A percentile compares a stretch with the other conserved stretches of the same genome.
These are phyloP conservation scores for Geotrichum aggregatum DNA, from an alignment of 1,139 yeast species.

Conservation along the genomic window DNA sequence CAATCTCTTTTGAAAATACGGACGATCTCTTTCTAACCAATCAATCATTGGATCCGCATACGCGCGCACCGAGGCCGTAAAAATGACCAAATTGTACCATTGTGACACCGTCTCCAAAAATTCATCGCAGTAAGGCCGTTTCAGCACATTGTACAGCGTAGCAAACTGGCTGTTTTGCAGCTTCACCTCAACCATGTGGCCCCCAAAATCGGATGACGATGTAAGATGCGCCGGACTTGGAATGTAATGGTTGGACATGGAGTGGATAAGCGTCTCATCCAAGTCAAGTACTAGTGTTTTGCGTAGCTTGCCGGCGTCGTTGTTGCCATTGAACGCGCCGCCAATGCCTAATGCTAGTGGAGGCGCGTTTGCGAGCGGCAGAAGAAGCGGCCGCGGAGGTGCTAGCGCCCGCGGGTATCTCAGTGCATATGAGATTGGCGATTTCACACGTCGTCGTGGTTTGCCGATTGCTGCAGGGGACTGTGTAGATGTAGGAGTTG, in stretches of 20 bases:
- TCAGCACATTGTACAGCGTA: constrained; percentile 82
- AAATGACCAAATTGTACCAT: constrained; percentile 66
- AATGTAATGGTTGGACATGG: constrained; percentile 43
- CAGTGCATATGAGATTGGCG: constrained; percentile 8
- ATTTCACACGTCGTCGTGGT: constrained; percentile 2
- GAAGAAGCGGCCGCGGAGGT: constrained; percentile 18
- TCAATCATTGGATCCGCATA: constrained; percentile 97
- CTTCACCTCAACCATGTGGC: constrained; percentile 82
- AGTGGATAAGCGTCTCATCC: constrained; percentile 91
- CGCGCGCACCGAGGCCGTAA: constrained; percentile 82
- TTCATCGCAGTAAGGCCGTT: constrained; percentile 85
- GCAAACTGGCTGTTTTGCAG: constrained; percentile 56
- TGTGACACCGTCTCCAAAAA: constrained; percentile 71
- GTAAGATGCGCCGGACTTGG: constrained; percentile 32
- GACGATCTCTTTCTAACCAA: constrained; percentile 62
- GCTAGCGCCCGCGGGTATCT: constrained; percentile 17
- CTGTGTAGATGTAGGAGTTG: not conserved
- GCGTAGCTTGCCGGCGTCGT: constrained; percentile 1
- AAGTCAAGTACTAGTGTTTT: constrained; percentile 82
- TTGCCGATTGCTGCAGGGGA: constrained; percentile 9
- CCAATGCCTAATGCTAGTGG: no score
- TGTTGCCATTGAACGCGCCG: constrained; percentile 47
- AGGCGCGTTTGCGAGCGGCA: not conserved
- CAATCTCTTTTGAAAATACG: constrained; percentile 55
- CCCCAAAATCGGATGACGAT: constrained; percentile 33